Evolutionary conservation across 1,139 yeast genomes (phyloP).

Genomic region (Blastobotrys niveus): DNA sequence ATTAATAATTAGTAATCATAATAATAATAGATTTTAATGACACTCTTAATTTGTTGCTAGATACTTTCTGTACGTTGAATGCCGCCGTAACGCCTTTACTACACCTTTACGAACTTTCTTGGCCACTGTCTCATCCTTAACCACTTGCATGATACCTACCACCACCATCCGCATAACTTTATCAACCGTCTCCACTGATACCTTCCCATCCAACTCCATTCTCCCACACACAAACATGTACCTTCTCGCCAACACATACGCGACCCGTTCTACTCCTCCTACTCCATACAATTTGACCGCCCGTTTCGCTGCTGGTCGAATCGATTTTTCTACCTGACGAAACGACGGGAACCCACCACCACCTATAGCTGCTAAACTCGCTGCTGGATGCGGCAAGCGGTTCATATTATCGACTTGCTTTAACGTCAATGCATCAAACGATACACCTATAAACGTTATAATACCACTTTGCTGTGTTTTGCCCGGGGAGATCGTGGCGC

Average conservation of each 20-base stretch:
- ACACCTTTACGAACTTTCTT: background rate
- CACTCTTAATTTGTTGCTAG: no score
- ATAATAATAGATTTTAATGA: no score
- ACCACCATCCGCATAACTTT: background rate
- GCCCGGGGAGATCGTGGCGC: constrained; percentile 51
- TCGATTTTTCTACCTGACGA: background rate
- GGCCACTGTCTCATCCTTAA: background rate
- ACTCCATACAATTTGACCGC: background rate
- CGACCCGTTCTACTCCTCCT: background rate
- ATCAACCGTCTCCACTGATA: background rate
- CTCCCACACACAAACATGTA: background rate
- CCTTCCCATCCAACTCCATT: background rate
- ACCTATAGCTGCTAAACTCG: background rate
- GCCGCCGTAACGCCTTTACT: background rate
- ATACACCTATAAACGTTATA: constrained; percentile 4
- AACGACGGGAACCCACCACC: no score
- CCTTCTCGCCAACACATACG: background rate
- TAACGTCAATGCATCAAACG: background rate
- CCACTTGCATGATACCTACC: background rate
- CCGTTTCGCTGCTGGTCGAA: background rate
- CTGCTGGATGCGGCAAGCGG: background rate
- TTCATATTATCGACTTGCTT: background rate
- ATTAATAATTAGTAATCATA: no score
- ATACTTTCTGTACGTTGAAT: no score
- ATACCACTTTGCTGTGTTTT: constrained; percentile 43